phyloP scores from a whole-genome alignment of 352 stramenopile genomes.

The Stephanocyclus meneghinianus region DNA sequence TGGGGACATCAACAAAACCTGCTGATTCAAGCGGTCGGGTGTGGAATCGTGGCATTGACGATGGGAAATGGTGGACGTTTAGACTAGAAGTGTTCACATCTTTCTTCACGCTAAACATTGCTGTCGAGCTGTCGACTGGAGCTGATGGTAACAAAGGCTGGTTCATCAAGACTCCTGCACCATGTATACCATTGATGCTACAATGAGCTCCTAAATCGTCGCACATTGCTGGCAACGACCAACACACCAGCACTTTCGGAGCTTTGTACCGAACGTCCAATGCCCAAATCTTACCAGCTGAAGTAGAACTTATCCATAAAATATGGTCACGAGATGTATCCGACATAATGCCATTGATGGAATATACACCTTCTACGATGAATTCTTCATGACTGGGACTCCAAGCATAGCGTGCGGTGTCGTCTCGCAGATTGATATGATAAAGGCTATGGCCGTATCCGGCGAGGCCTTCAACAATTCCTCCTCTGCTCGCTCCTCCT shows the following conservation, averaged over 20 bases:
- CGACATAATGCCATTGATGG: slow-evolving; percentile 61
- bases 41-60: slow-evolving; percentile 54
- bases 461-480: slow-evolving; percentile 10
- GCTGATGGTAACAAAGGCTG: slow-evolving; percentile 16
- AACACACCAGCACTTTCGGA: slow-evolving; percentile 56
- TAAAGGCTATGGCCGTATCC: slow-evolving; percentile 69
- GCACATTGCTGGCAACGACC: slow-evolving; percentile 57
- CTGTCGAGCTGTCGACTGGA: neutral
- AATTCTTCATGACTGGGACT: slow-evolving; percentile 76
- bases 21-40: slow-evolving; percentile 61
- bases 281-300: slow-evolving; percentile 70
- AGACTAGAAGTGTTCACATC: slow-evolving; percentile 49
- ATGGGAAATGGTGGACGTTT: slow-evolving; percentile 61
- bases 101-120: slow-evolving; percentile 63
- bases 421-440: slow-evolving; percentile 69
- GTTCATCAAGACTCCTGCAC: slow-evolving; percentile 50
- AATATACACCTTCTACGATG: slow-evolving; percentile 67
- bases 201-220: slow-evolving; percentile 48
- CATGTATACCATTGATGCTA: slow-evolving; percentile 52
- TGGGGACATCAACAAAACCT: slow-evolving; percentile 38
- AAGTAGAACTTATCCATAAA: slow-evolving; percentile 67
- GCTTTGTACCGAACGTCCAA: slow-evolving; percentile 70
- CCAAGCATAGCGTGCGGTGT: slow-evolving; percentile 64
- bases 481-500: neutral
- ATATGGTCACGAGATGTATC: slow-evolving; percentile 52